Base-by-base conservation (phyloP, 495 filamentous ascomycete genomes). In the Podospora pseudoanserina region DNA sequence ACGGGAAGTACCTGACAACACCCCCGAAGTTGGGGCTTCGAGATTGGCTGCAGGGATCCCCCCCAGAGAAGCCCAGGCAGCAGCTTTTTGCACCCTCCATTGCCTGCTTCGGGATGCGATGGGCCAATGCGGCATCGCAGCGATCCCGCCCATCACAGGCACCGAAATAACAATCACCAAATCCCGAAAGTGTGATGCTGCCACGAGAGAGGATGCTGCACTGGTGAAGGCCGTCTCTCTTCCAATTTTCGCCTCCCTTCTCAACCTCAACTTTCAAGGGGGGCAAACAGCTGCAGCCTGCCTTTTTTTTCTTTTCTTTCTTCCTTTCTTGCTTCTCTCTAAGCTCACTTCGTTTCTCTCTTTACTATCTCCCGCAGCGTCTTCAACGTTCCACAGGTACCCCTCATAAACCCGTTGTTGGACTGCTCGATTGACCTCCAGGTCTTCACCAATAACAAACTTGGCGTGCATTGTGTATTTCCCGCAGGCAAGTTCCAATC, bases 131-230 rank as follows among this genome's bases (percentile, higher is more conserved):
- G 39, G 39, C 39, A 49, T 6, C 5, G 39, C 39, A 49, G 39
- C 39, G 39, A 49, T 49, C 13, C 53, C 23, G 23, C 15, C 61
- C 63, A 70, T 69, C 39, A 49, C 39, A 76, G 74, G 74, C 74
- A 76, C 69, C 74, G 73, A 76, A 66, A 76, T 76, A 75, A 76
- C 66, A 20, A 63, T 3, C 18, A 16, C 15, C 28, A 49, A n/a
- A 32, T 49, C 34, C 32, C 6, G 6, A 3, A 5, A 49, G 39
- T 3, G 39, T 49, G 39, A 9, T 49, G 39, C 39, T 49, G 39
- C 39, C 2, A 49, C 39, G 39, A 49, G 13, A 23, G 23, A 23
- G 23, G 23, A 49, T 49, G 15, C 39, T 49, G 13, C 7, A 49
- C 39, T 16, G 7, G 6, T 49, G 39, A 49, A 49, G 39, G 9